Conservation (phyloP, 1,284 basidiomycete species). For the Malassezia sympodialis region DNA sequence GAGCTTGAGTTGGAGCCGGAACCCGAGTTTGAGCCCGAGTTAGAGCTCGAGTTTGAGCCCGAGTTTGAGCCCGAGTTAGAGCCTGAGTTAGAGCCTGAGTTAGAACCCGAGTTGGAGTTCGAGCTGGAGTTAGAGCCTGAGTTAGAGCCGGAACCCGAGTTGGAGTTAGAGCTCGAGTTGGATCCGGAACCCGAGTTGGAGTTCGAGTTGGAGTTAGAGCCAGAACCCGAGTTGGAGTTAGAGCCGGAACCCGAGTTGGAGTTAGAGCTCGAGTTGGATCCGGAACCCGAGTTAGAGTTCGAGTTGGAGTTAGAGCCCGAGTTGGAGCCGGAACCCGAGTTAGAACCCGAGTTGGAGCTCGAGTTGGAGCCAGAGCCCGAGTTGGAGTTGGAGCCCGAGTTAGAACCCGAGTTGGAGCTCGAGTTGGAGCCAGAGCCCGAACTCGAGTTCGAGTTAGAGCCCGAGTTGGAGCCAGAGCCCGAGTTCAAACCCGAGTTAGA, state of each 20-base stretch:
- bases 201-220: background rate
- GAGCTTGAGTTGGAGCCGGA: conserved; percentile 6
- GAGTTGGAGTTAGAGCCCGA: conserved; percentile 7
- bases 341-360: background rate
- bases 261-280: conserved; percentile 1
- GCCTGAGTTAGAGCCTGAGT: conserved; percentile 5
- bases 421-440: conserved; percentile 3
- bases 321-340: background rate
- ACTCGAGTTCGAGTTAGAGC: conserved; percentile 1
- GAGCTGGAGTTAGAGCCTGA: conserved; percentile 9
- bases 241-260: background rate
- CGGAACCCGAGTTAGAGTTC: conserved; percentile 4
- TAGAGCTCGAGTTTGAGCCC: conserved; percentile 3
- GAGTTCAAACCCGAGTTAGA: background rate
- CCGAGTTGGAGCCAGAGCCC: background rate
- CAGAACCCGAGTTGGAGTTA: conserved; percentile 1
- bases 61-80: conserved; percentile 6
- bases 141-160: conserved; percentile 2
- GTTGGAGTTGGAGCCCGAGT: conserved; percentile 1
- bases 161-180: conserved; percentile 1
- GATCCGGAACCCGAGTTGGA: conserved; percentile 4
- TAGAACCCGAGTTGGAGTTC: background rate
- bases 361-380: conserved; percentile 6
- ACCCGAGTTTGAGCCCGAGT: background rate
- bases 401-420: background rate